phyloP scores from a whole-genome alignment of 257 asterid species.

The Gentiana macrophylla region DNA sequence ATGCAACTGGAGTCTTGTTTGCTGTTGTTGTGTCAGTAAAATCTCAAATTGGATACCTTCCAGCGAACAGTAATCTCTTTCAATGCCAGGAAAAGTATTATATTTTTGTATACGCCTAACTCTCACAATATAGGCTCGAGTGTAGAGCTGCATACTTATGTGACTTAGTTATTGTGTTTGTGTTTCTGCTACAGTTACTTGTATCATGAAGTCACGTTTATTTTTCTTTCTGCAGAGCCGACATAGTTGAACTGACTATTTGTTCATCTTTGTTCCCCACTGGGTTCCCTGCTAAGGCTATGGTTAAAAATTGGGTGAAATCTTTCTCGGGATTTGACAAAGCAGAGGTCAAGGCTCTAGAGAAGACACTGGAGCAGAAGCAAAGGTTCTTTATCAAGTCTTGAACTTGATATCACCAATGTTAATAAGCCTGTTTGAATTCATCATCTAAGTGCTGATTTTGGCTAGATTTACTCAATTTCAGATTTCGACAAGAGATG shows the following conservation, averaged over 20 bases:
- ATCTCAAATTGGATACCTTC: no score
- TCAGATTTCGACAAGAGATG: slow-evolving; percentile 93
- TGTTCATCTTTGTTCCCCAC: slow-evolving; percentile 62
- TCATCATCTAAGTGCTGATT: no score
- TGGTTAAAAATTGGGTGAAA: slow-evolving; percentile 64
- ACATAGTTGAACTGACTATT: slow-evolving; percentile 64
- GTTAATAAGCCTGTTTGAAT: no score
- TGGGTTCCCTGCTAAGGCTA: slow-evolving; percentile 60
- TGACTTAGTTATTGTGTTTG: not conserved
- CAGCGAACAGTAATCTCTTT: no score
- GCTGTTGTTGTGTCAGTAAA: no score
- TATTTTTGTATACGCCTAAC: no score
- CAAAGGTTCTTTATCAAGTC: slow-evolving; percentile 56
- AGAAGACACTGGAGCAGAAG: slow-evolving; percentile 92
- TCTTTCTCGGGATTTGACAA: slow-evolving; percentile 79
- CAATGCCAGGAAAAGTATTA: no score
- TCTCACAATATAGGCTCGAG: no score
- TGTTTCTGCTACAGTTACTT: not conserved
- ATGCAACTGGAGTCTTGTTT: no score
- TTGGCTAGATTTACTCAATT: slow-evolving; percentile 3
- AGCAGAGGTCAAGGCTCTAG: slow-evolving; percentile 89
- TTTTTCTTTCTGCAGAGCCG: slow-evolving; percentile 56
- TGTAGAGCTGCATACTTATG: not conserved
- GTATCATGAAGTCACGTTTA: not conserved
- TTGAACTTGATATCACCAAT: slow-evolving; percentile 1